Evolutionary conservation across 495 filamentous ascomycete genomes (phyloP).

Genomic region (Durotheca rogersii): DNA sequence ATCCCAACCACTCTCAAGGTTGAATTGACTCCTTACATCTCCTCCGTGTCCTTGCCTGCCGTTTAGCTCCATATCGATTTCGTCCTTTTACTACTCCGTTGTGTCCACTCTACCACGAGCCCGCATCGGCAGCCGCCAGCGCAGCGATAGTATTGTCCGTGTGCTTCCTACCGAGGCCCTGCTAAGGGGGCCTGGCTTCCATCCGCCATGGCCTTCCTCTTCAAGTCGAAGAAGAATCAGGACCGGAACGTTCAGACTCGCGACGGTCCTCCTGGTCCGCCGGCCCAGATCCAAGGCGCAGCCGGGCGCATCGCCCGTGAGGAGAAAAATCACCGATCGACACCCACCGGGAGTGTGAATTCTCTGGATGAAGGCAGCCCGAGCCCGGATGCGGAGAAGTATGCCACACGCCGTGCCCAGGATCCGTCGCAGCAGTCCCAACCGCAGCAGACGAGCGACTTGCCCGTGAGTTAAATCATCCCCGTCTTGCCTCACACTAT

Average conservation of each 20-base stretch:
- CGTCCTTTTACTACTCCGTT: background rate
- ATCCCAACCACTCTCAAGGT: slow-evolving; percentile 27
- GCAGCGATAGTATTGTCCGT: slow-evolving; percentile 15
- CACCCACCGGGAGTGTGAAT: slow-evolving; percentile 58
- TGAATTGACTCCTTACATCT: slow-evolving; percentile 7
- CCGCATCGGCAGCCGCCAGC: slow-evolving; percentile 3
- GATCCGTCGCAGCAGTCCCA: slow-evolving; percentile 34
- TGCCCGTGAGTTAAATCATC: slow-evolving; percentile 46
- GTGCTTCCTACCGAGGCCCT: slow-evolving; percentile 22
- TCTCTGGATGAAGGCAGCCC: slow-evolving; percentile 51
- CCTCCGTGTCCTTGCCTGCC: slow-evolving; percentile 8
- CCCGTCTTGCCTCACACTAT: background rate
- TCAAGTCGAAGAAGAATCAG: slow-evolving; percentile 69
- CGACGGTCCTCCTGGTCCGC: slow-evolving; percentile 45
- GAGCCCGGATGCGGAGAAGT: slow-evolving; percentile 52
- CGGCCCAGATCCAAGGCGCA: slow-evolving; percentile 38
- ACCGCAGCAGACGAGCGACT: slow-evolving; percentile 41
- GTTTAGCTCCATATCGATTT: slow-evolving; percentile 10
- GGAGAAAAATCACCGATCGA: slow-evolving; percentile 50
- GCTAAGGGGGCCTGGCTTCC: slow-evolving; percentile 24
- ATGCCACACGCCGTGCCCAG: slow-evolving; percentile 40
- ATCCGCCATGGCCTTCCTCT: slow-evolving; percentile 67
- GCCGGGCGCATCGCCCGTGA: slow-evolving; percentile 46
- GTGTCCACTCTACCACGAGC: slow-evolving; percentile 6
- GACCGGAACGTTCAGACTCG: slow-evolving; percentile 48